Evolutionary conservation across 1,284 basidiomycete genomes (phyloP).

Genomic region (Erythrobasidium hasegawianum): DNA sequence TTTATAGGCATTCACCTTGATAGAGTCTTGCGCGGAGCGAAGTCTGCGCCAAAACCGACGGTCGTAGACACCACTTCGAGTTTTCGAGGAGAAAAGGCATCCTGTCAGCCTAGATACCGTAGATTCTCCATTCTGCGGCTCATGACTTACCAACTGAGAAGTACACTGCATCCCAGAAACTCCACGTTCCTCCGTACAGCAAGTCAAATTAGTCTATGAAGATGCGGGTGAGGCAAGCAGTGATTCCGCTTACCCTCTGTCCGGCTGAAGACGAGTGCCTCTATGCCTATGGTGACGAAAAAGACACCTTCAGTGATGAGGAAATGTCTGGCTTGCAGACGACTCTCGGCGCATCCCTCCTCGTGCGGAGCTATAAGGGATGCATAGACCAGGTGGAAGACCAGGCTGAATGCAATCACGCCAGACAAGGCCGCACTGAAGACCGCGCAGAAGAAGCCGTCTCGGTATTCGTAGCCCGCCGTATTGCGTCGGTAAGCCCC

Average conservation of each 20-base stretch:
- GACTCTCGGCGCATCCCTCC: not conserved
- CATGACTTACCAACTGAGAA: not conserved
- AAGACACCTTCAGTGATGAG: constrained; percentile 21
- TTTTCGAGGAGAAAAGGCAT: too few relatives aligned
- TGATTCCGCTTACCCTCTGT: constrained; percentile 13
- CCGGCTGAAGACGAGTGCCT: constrained; percentile 41
- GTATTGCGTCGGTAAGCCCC: constrained; percentile 48
- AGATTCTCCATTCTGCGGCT: too few relatives aligned
- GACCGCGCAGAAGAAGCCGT: constrained; percentile 53
- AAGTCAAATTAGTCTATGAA: too few relatives aligned
- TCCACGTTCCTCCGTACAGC: constrained; percentile 6
- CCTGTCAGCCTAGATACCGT: too few relatives aligned
- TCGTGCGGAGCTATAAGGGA: not conserved
- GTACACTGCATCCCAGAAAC: constrained; percentile 38
- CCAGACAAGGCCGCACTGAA: constrained; percentile 49
- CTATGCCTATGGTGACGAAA: constrained; percentile 35
- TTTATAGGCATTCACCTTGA: too few relatives aligned
- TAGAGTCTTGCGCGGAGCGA: not conserved
- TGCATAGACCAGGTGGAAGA: constrained; percentile 43
- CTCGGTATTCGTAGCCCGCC: constrained; percentile 47
- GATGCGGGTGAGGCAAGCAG: too few relatives aligned
- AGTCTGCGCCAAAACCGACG: not conserved
- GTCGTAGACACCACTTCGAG: too few relatives aligned
- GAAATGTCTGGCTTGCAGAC: constrained; percentile 12
- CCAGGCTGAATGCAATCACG: constrained; percentile 49